phyloP scores from a whole-genome alignment of 2,329 filamentous ascomycete species.

The Atkinsonella texensis region DNA sequence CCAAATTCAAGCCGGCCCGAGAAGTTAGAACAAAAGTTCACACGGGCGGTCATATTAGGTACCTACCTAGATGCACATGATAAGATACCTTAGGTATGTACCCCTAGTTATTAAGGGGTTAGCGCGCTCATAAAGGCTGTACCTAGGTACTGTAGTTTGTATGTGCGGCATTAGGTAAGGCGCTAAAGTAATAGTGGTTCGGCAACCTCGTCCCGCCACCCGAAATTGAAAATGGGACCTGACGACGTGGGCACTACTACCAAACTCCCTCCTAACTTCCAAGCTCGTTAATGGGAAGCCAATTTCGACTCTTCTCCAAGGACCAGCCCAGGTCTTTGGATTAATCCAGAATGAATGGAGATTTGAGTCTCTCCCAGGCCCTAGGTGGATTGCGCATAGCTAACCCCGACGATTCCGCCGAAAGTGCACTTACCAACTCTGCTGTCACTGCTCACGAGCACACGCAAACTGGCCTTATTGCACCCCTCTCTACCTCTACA shows the following conservation, averaged over 20 bases:
- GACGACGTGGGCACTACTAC: neutral
- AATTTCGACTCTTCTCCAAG: slow-evolving; percentile 11
- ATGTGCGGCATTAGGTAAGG: slow-evolving; percentile 8
- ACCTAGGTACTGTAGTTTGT: neutral
- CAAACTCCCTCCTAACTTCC: slow-evolving; percentile 1
- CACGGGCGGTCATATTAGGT: too few species aligned
- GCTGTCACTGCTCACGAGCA: slow-evolving; percentile 13
- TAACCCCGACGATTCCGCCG: slow-evolving; percentile 70
- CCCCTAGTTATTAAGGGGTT: too few species aligned
- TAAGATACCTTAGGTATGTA: too few species aligned
- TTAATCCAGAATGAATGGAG: slow-evolving; percentile 63
- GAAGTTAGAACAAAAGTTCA: too few species aligned
- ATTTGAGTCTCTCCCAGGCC: slow-evolving; percentile 83
- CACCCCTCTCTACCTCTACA: slow-evolving; percentile 6
- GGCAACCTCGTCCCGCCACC: slow-evolving; percentile 5
- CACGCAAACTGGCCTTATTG: slow-evolving; percentile 8
- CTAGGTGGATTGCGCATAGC: slow-evolving; percentile 92
- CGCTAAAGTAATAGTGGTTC: neutral
- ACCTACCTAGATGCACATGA: too few species aligned
- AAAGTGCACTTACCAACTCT: slow-evolving; percentile 8
- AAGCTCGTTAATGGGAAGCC: neutral
- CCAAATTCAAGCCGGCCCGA: too few species aligned
- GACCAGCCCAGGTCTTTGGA: slow-evolving; percentile 13
- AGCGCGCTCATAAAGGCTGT: neutral
- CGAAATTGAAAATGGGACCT: slow-evolving; percentile 2